Evolutionary conservation across 2,329 filamentous ascomycete species (phyloP).

Genomic region (Paecilomyces sp.): DNA sequence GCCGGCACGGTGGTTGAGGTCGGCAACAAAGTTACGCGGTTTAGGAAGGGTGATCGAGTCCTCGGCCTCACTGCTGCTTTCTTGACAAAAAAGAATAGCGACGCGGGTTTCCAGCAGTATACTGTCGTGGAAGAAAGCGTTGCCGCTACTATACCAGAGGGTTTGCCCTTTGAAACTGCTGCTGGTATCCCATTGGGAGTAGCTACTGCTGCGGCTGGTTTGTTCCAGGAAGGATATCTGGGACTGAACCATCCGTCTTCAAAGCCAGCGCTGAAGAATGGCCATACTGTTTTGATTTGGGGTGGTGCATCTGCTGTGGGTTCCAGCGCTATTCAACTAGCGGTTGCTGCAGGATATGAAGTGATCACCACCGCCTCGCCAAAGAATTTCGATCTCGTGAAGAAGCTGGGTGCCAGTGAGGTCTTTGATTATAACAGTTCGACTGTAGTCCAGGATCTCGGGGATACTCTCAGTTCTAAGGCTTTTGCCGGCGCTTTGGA

Average conservation of each 20-base stretch:
- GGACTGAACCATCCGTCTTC: background rate
- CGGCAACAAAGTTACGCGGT: constrained; percentile 35
- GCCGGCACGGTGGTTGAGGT: constrained; percentile 40
- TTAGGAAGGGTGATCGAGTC: constrained; percentile 37
- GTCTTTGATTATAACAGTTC: constrained; percentile 39
- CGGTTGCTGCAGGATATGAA: constrained; percentile 31
- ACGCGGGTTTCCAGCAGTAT: background rate
- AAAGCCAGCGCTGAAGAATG: background rate
- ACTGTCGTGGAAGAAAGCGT: constrained; percentile 1
- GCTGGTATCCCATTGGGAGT: background rate
- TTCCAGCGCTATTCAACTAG: constrained; percentile 38
- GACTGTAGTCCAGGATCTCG: constrained; percentile 8
- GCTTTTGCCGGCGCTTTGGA: constrained; percentile 7
- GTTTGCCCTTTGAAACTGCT: background rate
- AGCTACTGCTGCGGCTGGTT: background rate
- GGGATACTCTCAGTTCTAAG: constrained; percentile 8
- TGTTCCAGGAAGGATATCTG: background rate
- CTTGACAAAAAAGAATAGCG: background rate
- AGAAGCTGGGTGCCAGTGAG: constrained; percentile 36
- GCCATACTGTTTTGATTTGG: constrained; percentile 37
- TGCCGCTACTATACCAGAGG: constrained; percentile 1
- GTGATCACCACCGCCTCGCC: constrained; percentile 33
- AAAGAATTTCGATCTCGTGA: constrained; percentile 39
- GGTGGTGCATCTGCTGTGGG: constrained; percentile 47
- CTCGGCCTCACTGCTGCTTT: constrained; percentile 14